These are phyloP conservation scores for Lactifluus piperatus DNA, from an alignment of 768 basidiomycete genomes.

Conservation along the genomic window DNA sequence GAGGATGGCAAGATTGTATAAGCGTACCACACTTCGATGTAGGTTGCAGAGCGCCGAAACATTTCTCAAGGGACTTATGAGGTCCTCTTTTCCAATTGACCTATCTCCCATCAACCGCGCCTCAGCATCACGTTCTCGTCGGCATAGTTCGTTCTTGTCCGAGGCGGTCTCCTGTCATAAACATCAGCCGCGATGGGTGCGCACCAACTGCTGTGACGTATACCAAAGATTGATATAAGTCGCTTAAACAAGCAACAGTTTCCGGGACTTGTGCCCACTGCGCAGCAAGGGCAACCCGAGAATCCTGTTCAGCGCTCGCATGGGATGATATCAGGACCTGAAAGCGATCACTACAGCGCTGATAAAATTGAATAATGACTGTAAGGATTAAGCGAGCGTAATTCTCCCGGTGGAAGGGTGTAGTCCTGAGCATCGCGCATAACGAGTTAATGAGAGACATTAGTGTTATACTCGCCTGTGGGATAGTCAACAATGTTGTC, in stretches of 20 bases:
- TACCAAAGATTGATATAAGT: constrained; percentile 49
- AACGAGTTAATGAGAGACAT: constrained; percentile 88
- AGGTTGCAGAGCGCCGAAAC: constrained; percentile 68
- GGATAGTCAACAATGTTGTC: background rate
- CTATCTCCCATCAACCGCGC: constrained; percentile 51
- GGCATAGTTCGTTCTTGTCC: constrained; percentile 48
- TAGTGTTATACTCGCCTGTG: constrained; percentile 71
- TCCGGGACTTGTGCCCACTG: constrained; percentile 85
- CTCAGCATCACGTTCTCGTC: constrained; percentile 77
- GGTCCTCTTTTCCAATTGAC: constrained; percentile 48
- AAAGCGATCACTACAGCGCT: constrained; percentile 84
- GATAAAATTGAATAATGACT: constrained; percentile 94
- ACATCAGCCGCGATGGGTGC: background rate
- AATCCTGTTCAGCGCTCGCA: constrained; percentile 31
- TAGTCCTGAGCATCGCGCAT: constrained; percentile 82
- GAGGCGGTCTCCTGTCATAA: constrained; percentile 30
- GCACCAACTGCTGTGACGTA: constrained; percentile 22
- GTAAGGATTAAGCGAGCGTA: constrained; percentile 90
- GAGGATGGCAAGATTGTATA: constrained; percentile 16
- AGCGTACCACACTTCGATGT: constrained; percentile 75
- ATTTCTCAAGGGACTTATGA: constrained; percentile 64
- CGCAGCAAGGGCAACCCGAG: constrained; percentile 49
- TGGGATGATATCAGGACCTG: constrained; percentile 54
- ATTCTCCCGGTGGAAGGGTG: constrained; percentile 92
- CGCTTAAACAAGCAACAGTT: constrained; percentile 61